Base-by-base conservation (phyloP, 2,329 filamentous ascomycete genomes). In the Fusarium drepaniforme region DNA sequence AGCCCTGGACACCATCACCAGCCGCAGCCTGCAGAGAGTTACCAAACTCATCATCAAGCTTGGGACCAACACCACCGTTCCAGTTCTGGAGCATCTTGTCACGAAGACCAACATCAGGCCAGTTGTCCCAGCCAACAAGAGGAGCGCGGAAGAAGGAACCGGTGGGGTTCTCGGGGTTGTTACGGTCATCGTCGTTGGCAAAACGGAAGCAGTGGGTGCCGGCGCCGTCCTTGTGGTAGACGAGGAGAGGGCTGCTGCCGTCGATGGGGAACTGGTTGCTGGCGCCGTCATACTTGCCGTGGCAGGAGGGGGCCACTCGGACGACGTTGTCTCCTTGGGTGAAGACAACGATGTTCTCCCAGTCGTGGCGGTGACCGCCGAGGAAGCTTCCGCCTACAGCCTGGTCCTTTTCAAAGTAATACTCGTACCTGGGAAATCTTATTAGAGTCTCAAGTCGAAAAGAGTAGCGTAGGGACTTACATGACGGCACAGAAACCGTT, bases 381-480 rank as follows among this genome's bases (percentile, higher is more conserved):
- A 69, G 65, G 13, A 80, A 79, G 37, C 75, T 73, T 0, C 82
- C 83, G 1, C 67, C 53, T 3, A 77, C 82, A 1, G 84, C 81
- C 66, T 83, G 80, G 57, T 87, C 86, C 74, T 87, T 87, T 58
- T 86, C 85, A 64, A 84, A 82, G 74, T 86, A 87, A 80, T 84
- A 83, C 62, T 80, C 79, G 56, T 76, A 76, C 74, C 74, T 76
- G n/a, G 6, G 15, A 12, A 1, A 1, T 2, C 23, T 3, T 7
- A 13, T 74, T 0, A 74, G 16, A 8, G 13, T 23, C n/a, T 23
- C 5, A 4, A 16, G 8, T 9, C 15, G 15, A 12, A 2, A 2
- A 3, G 4, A 0, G 1, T 7, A 42, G 1, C 12, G 0, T 0
- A 2, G 11, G 1, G 8, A 42, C 69, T 58, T 74, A 80, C 80